Evolutionary conservation across 2,329 filamentous ascomycete genomes (phyloP).

Genomic region (Didymella lethalis): DNA sequence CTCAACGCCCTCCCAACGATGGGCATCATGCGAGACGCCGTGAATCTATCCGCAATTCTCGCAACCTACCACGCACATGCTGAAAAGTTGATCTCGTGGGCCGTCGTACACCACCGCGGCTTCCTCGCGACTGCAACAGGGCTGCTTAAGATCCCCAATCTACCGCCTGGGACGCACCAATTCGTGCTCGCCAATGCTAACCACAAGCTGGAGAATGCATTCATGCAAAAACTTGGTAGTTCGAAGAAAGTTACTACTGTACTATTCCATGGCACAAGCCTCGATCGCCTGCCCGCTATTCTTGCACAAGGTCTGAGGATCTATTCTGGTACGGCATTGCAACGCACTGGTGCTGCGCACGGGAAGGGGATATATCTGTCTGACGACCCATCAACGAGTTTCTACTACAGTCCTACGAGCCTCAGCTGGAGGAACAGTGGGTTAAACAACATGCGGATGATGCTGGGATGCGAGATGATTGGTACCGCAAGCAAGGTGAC

Average conservation of each 20-base stretch:
- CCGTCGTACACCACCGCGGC: conserved; percentile 40
- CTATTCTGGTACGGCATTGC: conserved; percentile 40
- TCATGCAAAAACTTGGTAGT: conserved; percentile 23
- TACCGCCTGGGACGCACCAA: conserved; percentile 42
- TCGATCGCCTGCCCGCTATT: conserved; percentile 45
- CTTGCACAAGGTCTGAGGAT: conserved; percentile 39
- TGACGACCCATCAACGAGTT: conserved; percentile 39
- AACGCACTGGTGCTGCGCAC: conserved; percentile 42
- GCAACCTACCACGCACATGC: conserved; percentile 29
- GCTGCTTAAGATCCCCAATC: conserved; percentile 36
- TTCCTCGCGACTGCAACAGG: conserved; percentile 40
- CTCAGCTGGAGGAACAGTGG: conserved; percentile 39
- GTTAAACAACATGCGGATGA: conserved; percentile 38
- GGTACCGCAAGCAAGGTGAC: conserved; percentile 28
- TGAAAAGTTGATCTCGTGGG: conserved; percentile 42
- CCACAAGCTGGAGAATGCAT: conserved; percentile 37
- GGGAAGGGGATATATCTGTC: conserved; percentile 47
- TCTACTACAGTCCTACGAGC: conserved; percentile 31
- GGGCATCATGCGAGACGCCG: conserved; percentile 26
- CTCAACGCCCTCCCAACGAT: conserved; percentile 41
- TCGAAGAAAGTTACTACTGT: conserved; percentile 27
- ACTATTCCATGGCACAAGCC: conserved; percentile 46
- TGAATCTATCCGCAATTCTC: conserved; percentile 29
- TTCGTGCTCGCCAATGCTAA: conserved; percentile 44
- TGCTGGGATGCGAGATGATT: conserved; percentile 43